Base-by-base conservation (phyloP, 1,284 basidiomycete genomes). In the Ustilago esculenta region DNA sequence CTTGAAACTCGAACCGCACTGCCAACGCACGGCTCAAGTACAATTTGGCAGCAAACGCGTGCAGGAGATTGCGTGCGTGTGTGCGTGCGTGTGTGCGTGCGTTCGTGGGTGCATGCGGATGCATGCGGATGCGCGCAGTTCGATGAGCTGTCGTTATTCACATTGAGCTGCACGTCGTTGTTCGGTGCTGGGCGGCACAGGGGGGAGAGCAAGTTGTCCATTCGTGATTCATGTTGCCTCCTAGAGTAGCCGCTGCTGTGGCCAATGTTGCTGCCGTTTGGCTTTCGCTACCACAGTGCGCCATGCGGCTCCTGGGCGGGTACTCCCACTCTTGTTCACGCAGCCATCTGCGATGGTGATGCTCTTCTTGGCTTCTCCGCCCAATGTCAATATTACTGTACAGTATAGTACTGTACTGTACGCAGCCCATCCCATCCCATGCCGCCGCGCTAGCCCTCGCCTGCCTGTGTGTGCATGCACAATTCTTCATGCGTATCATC, bases 261-360 rank as follows among this genome's bases (percentile, higher is more conserved):
- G 33, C 33, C 17, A n/a, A n/a, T n/a, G 33, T 18, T 35, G 33
- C 33, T n/a, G 33, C 15, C 33, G 33, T 15, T 35, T 14, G 27
- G 7, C 27, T 8, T 24, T 41, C 15, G 18, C 23, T 27, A 27
- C 12, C 39, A 17, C 39, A 41, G 8, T 41, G 39, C 37, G 37
- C 37, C 37, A 24, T 24, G 37, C 17, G 18, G 5, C 20, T 39
- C 27, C 27, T 29, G 6, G 27, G 27, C 27, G 27, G 27, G n/a
- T n/a, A n/a, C n/a, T n/a, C n/a, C n/a, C 27, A 6, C 27, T 29
- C 27, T 29, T 29, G 6, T 29, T 29, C 27, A 12, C 17, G 27
- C 23, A 37, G 45, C 35, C 36, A 39, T 27, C 24, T 15, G 25
- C 45, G 45, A 48, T 48, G 35, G 25, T 39, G 25, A 25, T 48